Evolutionary conservation across 176 grass and related monocot genomes (phyloP).

Genomic region (Elaeis guineensis): DNA sequence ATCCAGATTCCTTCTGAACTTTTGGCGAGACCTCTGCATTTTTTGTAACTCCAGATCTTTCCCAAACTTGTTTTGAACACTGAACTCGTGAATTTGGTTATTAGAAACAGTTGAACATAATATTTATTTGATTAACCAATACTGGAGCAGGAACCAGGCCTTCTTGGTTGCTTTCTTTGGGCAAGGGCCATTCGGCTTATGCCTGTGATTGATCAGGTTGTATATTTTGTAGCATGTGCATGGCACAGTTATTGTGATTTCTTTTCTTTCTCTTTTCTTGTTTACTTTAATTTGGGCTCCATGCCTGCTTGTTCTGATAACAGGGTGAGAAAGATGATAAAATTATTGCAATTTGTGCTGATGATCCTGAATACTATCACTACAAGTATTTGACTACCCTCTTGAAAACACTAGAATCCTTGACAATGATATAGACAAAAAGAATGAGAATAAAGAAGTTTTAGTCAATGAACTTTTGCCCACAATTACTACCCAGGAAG

Average conservation of each 20-base stretch:
- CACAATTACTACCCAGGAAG: conserved; percentile 19
- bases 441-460: conserved; percentile 40
- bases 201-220: conserved; percentile 45
- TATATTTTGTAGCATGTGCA: background rate
- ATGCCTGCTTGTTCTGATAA: background rate
- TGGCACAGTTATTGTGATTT: background rate
- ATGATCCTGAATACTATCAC: conserved; percentile 39
- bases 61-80: background rate
- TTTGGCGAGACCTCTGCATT: too few species aligned
- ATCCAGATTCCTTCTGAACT: too few species aligned
- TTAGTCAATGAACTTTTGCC: conserved; percentile 29
- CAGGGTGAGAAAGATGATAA: conserved; percentile 39
- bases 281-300: background rate
- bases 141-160: conserved; percentile 22
- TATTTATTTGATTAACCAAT: conserved; percentile 2
- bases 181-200: conserved; percentile 39
- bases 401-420: background rate
- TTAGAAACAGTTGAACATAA: background rate
- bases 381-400: conserved; percentile 5
- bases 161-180: conserved; percentile 34
- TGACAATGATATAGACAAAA: conserved; percentile 18
- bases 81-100: background rate
- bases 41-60: background rate
- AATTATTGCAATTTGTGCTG: conserved; percentile 41
- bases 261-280: background rate